A percentile compares a stretch with the other conserved stretches of the same genome.
These are phyloP conservation scores for Albifimbria verrucaria DNA, from an alignment of 2,329 filamentous ascomycete species.

Conservation along the genomic window DNA sequence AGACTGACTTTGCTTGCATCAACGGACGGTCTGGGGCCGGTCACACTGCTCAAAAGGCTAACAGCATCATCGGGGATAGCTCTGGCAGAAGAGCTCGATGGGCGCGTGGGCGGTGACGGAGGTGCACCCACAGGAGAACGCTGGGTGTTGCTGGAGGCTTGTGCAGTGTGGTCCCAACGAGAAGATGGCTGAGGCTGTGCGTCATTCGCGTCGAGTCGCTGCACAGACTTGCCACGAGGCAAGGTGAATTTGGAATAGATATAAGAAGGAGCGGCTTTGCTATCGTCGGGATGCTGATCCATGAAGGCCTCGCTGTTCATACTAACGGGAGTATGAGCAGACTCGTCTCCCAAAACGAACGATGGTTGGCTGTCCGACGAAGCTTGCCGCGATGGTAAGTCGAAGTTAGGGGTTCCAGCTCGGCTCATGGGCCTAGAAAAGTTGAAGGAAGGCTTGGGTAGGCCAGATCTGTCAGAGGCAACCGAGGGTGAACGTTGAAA, in stretches of 20 bases:
- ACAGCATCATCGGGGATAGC: conserved; percentile 34
- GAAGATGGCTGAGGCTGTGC: conserved; percentile 50
- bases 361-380: conserved; percentile 67
- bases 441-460: conserved; percentile 79
- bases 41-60: conserved; percentile 24
- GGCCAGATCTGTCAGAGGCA: conserved; percentile 73
- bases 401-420: conserved; percentile 57
- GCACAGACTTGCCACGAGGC: conserved; percentile 76
- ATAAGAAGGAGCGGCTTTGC: conserved; percentile 65
- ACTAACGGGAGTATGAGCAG: conserved; percentile 66
- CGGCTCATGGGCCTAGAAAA: conserved; percentile 89
- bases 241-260: conserved; percentile 82
- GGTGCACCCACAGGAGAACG: conserved; percentile 45
- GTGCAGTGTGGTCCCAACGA: conserved; percentile 58
- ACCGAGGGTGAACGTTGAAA: conserved; percentile 79
- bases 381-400: conserved; percentile 58
- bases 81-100: conserved; percentile 51
- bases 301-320: conserved; percentile 68
- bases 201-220: conserved; percentile 63
- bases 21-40: conserved; percentile 38
- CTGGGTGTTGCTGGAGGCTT: conserved; percentile 38
- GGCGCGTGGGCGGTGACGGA: conserved; percentile 59
- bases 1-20: conserved; percentile 50
- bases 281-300: conserved; percentile 47
- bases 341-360: conserved; percentile 61